Evolutionary conservation across 352 stramenopile species (phyloP), one percentile per base, ranked within the genome.

Genomic region (Globisporangium yorkense): DNA sequence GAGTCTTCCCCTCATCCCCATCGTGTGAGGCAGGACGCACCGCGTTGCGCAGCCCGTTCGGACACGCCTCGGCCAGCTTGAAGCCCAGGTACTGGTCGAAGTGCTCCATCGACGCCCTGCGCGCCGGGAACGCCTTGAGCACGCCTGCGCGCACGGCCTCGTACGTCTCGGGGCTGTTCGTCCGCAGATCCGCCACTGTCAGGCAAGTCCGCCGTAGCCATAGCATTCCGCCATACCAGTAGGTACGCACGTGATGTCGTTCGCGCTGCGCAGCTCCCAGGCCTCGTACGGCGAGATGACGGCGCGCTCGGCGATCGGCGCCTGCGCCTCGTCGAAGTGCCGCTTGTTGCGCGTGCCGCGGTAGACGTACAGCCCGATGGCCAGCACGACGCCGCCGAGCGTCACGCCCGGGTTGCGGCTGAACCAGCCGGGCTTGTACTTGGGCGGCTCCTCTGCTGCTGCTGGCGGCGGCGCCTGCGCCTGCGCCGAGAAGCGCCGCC

Each of bases 361-460:
- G 66, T 91, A 89, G 52, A 94, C 78, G 63, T 87, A 94, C 21
- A 78, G 60, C 8, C 63, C 71, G 51, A 92, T 94, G 20, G 67
- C 70, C 10, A 91, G 48, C 50, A 92, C 49, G 29, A 92, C 85
- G 35, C 72, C 78, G 51, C 80, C 78, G 40, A 94, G 66, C 46
- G 82, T 85, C 53, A 90, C 62, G n/a, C 81, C 84, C 1, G 84
- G 84, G 55, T 94, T 89, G 66, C 84, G 84, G 52, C 84, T 94
- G 71, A 94, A 94, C 68, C 78, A 91, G 29, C 84, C 84, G 41
- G 84, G 84, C 60, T 89, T 89, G 70, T 88, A 90, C 63, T 92
- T 89, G 45, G 81, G 77, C 49, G 68, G 55, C 56, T 90, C 74
- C 4, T 66, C 64, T 7, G 12, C 37, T 43, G 8, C 40, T 40